A percentile compares a stretch with the other conserved stretches of the same genome.
These are phyloP conservation scores for Sungouiozyma intestinalis DNA, from an alignment of 805 yeast species.

Conservation along the genomic window DNA sequence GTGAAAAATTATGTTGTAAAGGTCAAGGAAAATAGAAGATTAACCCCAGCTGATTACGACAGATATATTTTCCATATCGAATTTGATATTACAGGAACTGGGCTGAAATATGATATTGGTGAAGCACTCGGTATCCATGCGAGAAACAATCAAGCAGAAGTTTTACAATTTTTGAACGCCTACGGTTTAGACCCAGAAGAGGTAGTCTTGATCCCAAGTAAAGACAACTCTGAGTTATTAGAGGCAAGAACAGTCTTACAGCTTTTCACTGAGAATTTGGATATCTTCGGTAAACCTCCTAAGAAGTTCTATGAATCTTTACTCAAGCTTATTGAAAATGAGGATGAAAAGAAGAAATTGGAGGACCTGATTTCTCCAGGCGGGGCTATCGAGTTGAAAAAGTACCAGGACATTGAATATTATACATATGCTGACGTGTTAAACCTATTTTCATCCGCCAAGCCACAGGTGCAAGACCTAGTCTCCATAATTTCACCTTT, in stretches of 20 bases:
- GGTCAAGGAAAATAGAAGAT: conserved; percentile 84
- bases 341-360: conserved; percentile 50
- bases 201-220: conserved; percentile 60
- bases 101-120: conserved; percentile 84
- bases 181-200: conserved; percentile 66
- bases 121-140: conserved; percentile 96
- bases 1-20: conserved; percentile 75
- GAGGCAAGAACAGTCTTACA: conserved; percentile 81
- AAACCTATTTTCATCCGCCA: conserved; percentile 68
- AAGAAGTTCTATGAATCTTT: conserved; percentile 85
- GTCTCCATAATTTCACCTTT: conserved; percentile 69
- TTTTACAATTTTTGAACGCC: conserved; percentile 53
- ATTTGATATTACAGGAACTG: conserved; percentile 85
- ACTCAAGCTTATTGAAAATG: conserved; percentile 62
- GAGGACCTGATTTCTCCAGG: conserved; percentile 58
- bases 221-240: conserved; percentile 42
- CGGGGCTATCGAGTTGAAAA: conserved; percentile 79
- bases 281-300: conserved; percentile 90
- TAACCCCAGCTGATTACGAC: conserved; percentile 81
- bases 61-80: conserved; percentile 96
- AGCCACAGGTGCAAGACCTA: conserved; percentile 63
- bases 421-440: conserved; percentile 74
- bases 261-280: conserved; percentile 68
- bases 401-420: conserved; percentile 74
- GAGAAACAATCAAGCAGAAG: conserved; percentile 58